Conservation (phyloP, 441 rosid genomes). For the Pelargonium fulgidum region DNA sequence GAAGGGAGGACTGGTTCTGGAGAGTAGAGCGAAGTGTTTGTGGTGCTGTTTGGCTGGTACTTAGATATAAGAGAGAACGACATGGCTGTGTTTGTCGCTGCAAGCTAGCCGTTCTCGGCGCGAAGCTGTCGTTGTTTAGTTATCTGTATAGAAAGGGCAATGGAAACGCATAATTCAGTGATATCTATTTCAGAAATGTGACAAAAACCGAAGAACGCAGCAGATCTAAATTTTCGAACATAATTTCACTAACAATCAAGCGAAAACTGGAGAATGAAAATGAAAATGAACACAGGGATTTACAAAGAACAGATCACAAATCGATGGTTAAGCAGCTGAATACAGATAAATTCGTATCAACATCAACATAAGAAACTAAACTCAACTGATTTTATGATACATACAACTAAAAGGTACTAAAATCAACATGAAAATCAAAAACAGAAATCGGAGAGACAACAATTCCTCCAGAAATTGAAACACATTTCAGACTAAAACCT, state of each 20-base stretch:
- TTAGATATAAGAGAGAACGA: neutral
- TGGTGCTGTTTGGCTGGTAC: neutral
- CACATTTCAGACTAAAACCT: no score
- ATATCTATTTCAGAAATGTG: neutral
- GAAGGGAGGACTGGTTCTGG: neutral
- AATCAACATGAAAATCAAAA: neutral
- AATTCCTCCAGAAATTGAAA: no score
- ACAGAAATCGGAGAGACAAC: no score
- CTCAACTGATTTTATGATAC: neutral
- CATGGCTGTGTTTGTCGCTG: neutral
- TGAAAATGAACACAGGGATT: no score
- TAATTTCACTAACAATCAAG: neutral
- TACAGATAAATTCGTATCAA: neutral
- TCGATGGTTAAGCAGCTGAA: neutral
- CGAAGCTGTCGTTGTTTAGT: no score
- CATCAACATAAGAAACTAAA: neutral
- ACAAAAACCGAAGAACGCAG: neutral
- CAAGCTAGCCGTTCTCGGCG: neutral
- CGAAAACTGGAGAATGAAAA: neutral
- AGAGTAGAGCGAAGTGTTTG: slow-evolving; percentile 16
- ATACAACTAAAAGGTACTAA: neutral
- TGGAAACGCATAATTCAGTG: neutral
- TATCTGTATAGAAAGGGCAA: neutral
- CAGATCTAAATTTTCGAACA: neutral
- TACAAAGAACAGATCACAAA: slow-evolving; percentile 1